Percentiles rank a stretch among this genome's conserved stretches.
Conservation (phyloP, 345 rosid genomes). For the Geranium brycei region DNA sequence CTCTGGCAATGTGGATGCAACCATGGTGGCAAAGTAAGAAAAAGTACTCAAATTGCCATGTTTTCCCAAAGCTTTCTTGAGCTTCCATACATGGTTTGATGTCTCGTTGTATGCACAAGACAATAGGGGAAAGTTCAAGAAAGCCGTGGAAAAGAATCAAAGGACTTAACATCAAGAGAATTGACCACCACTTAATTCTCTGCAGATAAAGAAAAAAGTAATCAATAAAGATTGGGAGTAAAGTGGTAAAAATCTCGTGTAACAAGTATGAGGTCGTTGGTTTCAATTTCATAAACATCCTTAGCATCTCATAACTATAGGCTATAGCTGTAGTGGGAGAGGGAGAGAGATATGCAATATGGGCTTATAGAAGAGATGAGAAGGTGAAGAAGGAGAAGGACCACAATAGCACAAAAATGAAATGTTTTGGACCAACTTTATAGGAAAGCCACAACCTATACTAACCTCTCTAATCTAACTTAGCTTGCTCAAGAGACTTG, state of each 20-base stretch:
- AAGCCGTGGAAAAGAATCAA: not conserved
- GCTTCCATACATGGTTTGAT: not conserved
- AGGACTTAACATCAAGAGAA: not conserved
- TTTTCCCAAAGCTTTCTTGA: not conserved
- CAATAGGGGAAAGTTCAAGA: not conserved
- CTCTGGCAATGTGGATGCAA: not conserved
- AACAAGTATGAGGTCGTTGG: no score
- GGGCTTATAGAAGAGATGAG: no score
- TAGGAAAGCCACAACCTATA: not conserved
- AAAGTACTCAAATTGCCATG: not conserved
- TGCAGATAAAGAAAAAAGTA: no score
- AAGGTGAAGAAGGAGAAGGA: not conserved
- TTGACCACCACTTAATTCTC: not conserved
- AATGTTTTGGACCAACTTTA: not conserved
- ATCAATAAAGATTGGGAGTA: no score
- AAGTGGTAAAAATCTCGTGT: no score
- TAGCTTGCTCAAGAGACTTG: not conserved
- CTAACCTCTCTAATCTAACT: no score
- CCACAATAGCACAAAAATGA: not conserved
- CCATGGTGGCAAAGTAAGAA: not conserved
- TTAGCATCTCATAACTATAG: no score
- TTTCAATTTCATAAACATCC: no score
- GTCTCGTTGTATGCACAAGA: no score
- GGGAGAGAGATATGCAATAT: no score
- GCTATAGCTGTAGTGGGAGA: not conserved